Base-by-base conservation (phyloP, 148 eudicot genomes). In the Talinum fruticosum region DNA sequence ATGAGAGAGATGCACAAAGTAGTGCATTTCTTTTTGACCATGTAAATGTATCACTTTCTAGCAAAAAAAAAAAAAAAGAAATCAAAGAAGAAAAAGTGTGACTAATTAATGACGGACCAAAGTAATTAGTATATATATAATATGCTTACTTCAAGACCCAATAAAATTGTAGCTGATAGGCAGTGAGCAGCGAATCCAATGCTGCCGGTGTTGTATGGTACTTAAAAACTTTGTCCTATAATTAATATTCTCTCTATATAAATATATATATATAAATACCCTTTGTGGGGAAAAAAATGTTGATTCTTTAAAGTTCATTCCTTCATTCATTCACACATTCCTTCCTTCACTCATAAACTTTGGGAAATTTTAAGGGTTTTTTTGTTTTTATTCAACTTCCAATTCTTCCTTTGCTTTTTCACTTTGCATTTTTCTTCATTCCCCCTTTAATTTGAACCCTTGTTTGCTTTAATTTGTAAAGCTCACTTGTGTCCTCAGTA, bases 341-440 rank as follows among this genome's bases (percentile, higher is more conserved):
- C 2, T 41, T 41, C 47, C 8, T 41, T 41, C 47, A 41, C 5
- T 4, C 45, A 41, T 41, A 75, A 82, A 82, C 53, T 67, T 75
- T 82, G 69, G 79, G 64, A 24, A 75, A 79, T 64, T 62, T 75
- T 75, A 79, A 82, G 79, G 62, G 76, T 79, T 82, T 75, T 82
- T 82, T 82, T 82, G 82, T 79, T 75, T 79, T 67, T 78, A 82
- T 82, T 79, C 76, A 82, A 78, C 79, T 51, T 71, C 53, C 65
- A 36, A 62, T 57, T 2, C 47, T 38, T 74, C 26, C 36, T 24
- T 34, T 14, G 10, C 80, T 70, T 80, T 80, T 80, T 68, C 78
- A 68, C 78, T 80, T 80, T 80, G 78, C 66, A 65, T 51, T 76
- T 74, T 78, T 71, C 44, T 49, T 54, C n/a, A n/a, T 80, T 53